Percentiles rank a stretch among this genome's conserved stretches.
Evolutionary conservation across 257 asterid genomes (phyloP).

Genomic region (Sherardia arvensis): DNA sequence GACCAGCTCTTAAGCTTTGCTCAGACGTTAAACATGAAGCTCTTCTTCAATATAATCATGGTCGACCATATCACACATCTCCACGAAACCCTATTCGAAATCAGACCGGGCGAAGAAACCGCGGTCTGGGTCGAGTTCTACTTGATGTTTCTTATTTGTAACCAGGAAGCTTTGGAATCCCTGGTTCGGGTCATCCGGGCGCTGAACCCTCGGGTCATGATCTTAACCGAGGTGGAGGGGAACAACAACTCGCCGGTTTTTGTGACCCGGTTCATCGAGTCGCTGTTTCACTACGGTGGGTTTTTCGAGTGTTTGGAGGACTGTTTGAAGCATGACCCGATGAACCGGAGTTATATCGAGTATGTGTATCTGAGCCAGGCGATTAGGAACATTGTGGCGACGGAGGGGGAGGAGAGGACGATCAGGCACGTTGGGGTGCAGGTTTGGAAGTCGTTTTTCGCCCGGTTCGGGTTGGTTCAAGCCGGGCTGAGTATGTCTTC

Average conservation of each 20-base stretch:
- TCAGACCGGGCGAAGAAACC: slow-evolving; percentile 30
- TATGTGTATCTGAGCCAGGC: slow-evolving; percentile 19
- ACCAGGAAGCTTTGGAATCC: slow-evolving; percentile 26
- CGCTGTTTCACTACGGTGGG: slow-evolving; percentile 40
- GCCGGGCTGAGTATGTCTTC: slow-evolving; percentile 32
- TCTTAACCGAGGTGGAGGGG: slow-evolving; percentile 41
- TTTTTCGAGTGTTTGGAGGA: slow-evolving; percentile 39
- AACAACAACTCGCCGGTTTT: slow-evolving; percentile 39
- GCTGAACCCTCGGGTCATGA: slow-evolving; percentile 28
- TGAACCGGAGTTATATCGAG: slow-evolving; percentile 28
- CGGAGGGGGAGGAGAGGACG: slow-evolving; percentile 40
- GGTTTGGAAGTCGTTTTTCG: slow-evolving; percentile 39
- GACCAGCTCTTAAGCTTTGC: slow-evolving; percentile 39
- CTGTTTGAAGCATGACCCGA: slow-evolving; percentile 30
- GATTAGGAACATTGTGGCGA: slow-evolving; percentile 34
- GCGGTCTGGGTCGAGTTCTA: slow-evolving; percentile 32
- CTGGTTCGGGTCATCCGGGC: slow-evolving; percentile 28
- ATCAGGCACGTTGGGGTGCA: slow-evolving; percentile 29
- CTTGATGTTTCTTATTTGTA: slow-evolving; percentile 25
- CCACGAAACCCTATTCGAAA: slow-evolving; percentile 11
- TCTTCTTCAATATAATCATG: slow-evolving; percentile 34
- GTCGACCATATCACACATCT: slow-evolving; percentile 39
- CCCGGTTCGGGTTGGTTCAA: slow-evolving; percentile 31
- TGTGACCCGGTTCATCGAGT: slow-evolving; percentile 41
- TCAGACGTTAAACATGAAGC: slow-evolving; percentile 25